Conservation (phyloP, 2,329 filamentous ascomycete genomes). For the Davidsoniella virescens region DNA sequence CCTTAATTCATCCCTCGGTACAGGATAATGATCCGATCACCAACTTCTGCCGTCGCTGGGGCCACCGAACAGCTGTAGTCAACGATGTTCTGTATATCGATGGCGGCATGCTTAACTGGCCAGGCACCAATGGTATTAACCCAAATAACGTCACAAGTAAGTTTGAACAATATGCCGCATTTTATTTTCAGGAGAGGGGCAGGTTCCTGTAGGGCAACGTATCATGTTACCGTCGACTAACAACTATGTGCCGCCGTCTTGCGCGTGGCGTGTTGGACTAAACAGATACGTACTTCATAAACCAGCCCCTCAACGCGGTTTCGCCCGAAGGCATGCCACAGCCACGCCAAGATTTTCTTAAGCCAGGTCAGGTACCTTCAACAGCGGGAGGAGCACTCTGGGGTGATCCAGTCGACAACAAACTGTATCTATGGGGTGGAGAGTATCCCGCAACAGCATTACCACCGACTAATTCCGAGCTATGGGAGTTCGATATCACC, state of each 20-base stretch:
- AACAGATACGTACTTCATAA: conserved; percentile 26
- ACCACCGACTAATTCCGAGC: conserved; percentile 27
- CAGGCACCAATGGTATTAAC: conserved; percentile 25
- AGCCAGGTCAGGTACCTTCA: conserved; percentile 38
- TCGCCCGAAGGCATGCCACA: conserved; percentile 31
- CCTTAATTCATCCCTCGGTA: not conserved
- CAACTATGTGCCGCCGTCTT: too few species aligned
- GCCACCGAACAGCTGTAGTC: conserved; percentile 44
- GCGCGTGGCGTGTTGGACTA: not conserved
- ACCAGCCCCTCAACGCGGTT: conserved; percentile 36
- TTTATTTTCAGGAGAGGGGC: not conserved
- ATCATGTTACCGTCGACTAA: too few species aligned
- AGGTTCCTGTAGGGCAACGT: not conserved
- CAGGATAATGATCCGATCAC: conserved; percentile 33
- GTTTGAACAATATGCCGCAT: conserved; percentile 15
- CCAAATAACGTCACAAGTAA: conserved; percentile 40
- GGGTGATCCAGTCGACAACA: conserved; percentile 45
- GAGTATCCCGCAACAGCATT: conserved; percentile 32
- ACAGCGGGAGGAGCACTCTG: conserved; percentile 33
- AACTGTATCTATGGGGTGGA: conserved; percentile 46
- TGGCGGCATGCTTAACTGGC: conserved; percentile 41
- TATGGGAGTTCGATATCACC: conserved; percentile 42
- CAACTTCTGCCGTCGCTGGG: conserved; percentile 37
- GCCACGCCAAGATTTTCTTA: conserved; percentile 40
- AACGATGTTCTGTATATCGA: conserved; percentile 46